Conservation (phyloP, 1,284 basidiomycete genomes). For the Polyporus tsugae region DNA sequence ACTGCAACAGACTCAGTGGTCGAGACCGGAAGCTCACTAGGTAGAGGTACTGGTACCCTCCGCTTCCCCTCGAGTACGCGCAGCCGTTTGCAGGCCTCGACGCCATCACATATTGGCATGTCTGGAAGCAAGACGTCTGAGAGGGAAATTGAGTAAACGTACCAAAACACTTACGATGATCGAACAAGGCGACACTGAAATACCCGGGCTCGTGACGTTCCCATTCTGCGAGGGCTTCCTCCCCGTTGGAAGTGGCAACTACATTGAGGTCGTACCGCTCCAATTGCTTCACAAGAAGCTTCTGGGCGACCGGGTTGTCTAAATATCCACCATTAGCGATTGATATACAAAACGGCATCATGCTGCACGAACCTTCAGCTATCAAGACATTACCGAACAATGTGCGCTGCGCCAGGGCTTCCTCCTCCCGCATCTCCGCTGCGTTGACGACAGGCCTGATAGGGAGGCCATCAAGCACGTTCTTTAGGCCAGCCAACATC, state of each 20-base stretch:
- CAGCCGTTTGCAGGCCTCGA: constrained; percentile 72
- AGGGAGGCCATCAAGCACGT: constrained; percentile 55
- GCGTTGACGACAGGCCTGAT: constrained; percentile 46
- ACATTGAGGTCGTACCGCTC: constrained; percentile 67
- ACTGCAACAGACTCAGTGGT: not conserved
- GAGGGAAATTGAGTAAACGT: constrained; percentile 2
- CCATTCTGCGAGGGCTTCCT: constrained; percentile 76
- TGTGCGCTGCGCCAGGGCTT: constrained; percentile 56
- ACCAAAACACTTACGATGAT: constrained; percentile 62
- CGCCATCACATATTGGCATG: constrained; percentile 80
- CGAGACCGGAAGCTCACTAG: constrained; percentile 54
- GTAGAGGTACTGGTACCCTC: constrained; percentile 56
- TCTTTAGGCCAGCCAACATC: constrained; percentile 64
- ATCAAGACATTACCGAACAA: constrained; percentile 72
- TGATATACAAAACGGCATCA: not conserved
- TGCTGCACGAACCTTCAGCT: constrained; percentile 61
- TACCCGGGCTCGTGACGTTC: constrained; percentile 70
- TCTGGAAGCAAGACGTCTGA: constrained; percentile 47
- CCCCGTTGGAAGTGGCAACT: constrained; percentile 67
- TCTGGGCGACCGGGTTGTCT: constrained; percentile 77
- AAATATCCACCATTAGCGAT: constrained; percentile 6
- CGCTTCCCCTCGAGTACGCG: constrained; percentile 65
- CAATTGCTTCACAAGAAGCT: constrained; percentile 70
- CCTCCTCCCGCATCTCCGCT: constrained; percentile 54
- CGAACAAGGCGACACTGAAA: constrained; percentile 74